Base-by-base conservation (phyloP, 75 land plant genomes). In the Ceratopteris richardii region DNA sequence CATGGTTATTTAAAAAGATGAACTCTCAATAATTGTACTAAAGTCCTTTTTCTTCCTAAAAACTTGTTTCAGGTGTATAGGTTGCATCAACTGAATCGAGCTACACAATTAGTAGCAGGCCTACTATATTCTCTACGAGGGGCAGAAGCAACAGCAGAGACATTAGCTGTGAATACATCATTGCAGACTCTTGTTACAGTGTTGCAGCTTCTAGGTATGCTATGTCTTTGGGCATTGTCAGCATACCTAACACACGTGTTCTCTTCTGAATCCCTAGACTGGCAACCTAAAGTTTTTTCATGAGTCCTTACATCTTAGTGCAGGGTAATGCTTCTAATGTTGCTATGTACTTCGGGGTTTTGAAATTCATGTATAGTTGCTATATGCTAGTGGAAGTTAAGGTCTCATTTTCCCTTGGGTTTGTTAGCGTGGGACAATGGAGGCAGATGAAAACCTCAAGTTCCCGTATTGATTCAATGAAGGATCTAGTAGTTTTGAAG, bases 71-170 rank as follows among this genome's bases (percentile, higher is more conserved):
- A 92, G 98, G 84, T 92, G 14, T 92, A 92, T 57, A 75, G 90
- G 60, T 67, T 92, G 54, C 98, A 92, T 67, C 94, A 88, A 54
- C 71, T 92, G 58, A 92, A 88, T 65, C 69, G 94, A 72, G 95
- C 95, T 56, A 82, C 98, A 50, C 98, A 92, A 63, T 63, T 92
- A 56, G 95, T 92, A 31, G 76, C 95, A 63, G 89, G 90, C 4
- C 62, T 92, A 21, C 76, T 87, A 25, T 85, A 76, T 63, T 85
- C 98, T 1, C 71, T 92, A 31, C 73, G 78, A 65, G 88, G 82
- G 41, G 76, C 83, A 26, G 94, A 88, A 66, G 77, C 70, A 31
- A 84, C 83, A 20, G 29, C 84, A 18, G 78, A 93, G 55, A 85
- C 85, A 25, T 17, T 85, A 62, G 95, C 95, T 16, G 78, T 92